Evolutionary conservation across 2,329 filamentous ascomycete species (phyloP).

Genomic region (Penicillium polonicum): DNA sequence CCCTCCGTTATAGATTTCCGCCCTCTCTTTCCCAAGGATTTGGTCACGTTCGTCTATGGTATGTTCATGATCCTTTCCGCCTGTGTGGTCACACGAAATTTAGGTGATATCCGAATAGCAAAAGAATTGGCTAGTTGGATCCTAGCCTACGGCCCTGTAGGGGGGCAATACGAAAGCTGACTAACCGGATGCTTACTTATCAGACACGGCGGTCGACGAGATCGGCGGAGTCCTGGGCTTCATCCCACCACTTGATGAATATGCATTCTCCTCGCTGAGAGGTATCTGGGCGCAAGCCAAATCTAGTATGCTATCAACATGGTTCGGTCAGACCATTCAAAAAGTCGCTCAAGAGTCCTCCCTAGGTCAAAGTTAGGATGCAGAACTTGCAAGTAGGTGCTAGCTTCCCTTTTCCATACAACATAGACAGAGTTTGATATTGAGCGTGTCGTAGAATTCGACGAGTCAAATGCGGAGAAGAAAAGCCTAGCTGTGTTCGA

Average conservation of each 20-base stretch:
- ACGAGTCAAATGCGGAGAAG: conserved; percentile 37
- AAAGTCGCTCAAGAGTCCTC: conserved; percentile 1
- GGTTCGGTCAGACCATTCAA: background rate
- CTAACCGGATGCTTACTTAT: background rate
- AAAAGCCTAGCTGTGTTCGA: conserved; percentile 33
- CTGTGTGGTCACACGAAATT: background rate
- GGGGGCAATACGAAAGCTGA: background rate
- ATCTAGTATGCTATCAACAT: background rate
- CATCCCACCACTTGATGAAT: background rate
- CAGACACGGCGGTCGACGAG: background rate
- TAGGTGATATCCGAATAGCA: background rate
- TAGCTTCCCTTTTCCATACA: background rate
- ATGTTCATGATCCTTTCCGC: background rate
- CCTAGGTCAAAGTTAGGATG: conserved; percentile 29
- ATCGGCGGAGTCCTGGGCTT: background rate
- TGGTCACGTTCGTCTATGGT: too few species aligned
- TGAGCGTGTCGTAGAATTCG: conserved; percentile 26
- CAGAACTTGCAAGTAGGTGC: conserved; percentile 36
- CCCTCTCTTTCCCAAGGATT: too few species aligned
- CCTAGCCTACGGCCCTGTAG: background rate
- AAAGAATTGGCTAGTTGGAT: background rate
- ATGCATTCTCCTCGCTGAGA: background rate
- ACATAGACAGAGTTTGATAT: background rate
- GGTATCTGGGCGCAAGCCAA: background rate
- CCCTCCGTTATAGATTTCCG: too few species aligned